phyloP scores from a whole-genome alignment of 176 grass and related monocot genomes.

The Otatea glauca region DNA sequence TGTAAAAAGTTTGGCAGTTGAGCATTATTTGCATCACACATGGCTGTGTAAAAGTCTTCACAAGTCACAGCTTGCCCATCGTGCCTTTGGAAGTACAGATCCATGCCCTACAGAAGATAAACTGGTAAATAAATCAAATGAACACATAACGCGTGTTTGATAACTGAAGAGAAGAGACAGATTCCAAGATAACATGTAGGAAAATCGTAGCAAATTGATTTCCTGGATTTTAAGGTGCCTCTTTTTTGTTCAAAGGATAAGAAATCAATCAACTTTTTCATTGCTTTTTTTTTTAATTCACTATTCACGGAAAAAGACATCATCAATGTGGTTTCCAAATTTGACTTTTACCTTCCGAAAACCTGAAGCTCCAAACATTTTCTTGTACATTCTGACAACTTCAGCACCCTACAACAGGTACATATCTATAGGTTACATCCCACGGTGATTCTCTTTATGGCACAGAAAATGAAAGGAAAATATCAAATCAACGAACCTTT shows the following conservation, averaged over 20 bases:
- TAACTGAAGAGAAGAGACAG: conserved; percentile 15
- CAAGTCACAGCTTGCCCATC: conserved; percentile 98
- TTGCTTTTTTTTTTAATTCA: neutral
- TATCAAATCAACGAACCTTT: conserved; percentile 61
- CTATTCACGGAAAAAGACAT: neutral
- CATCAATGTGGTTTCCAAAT: conserved; percentile 1
- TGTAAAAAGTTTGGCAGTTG: conserved; percentile 83
- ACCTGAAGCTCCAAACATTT: conserved; percentile 87
- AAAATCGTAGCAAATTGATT: conserved; percentile 15
- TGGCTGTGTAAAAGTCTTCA: conserved; percentile 96
- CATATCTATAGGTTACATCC: conserved; percentile 35
- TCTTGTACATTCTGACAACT: conserved; percentile 99
- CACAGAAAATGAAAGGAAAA: conserved; percentile 35
- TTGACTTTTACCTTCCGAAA: conserved; percentile 77
- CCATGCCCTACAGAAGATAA: conserved; percentile 79
- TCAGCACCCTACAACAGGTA: conserved; percentile 85
- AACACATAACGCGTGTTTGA: conserved; percentile 17
- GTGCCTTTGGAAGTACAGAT: conserved; percentile 98
- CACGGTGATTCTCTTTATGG: conserved; percentile 15
- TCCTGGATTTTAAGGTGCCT: neutral
- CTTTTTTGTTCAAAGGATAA: neutral
- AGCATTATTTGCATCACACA: conserved; percentile 94
- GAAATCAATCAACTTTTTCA: neutral
- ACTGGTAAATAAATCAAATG: conserved; percentile 14
- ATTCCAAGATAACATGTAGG: conserved; percentile 24